Conservation (phyloP, 2,329 filamentous ascomycete species). For the Endoconidiophora laricicola region DNA sequence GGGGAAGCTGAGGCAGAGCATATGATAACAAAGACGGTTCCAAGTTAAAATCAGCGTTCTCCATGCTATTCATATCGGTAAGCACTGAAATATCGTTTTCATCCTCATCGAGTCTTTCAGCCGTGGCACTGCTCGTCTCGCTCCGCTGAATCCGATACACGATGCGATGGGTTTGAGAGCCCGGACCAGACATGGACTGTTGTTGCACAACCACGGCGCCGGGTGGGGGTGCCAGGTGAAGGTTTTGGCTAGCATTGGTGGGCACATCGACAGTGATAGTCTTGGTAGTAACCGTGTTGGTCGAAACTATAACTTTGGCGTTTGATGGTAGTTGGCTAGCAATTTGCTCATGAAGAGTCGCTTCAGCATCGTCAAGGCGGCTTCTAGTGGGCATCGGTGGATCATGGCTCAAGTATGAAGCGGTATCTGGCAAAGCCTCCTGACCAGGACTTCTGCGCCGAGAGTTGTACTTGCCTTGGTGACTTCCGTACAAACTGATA, state of each 20-base stretch:
- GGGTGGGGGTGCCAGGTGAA: slow-evolving; percentile 36
- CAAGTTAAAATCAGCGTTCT: slow-evolving; percentile 1
- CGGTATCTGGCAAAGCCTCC: neutral
- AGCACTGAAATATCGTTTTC: slow-evolving; percentile 12
- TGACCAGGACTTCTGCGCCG: neutral
- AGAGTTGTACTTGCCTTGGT: slow-evolving; percentile 12
- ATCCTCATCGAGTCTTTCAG: slow-evolving; percentile 20
- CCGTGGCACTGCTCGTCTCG: slow-evolving; percentile 27
- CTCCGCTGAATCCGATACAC: slow-evolving; percentile 43
- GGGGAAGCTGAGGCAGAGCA: neutral
- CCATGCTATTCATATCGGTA: slow-evolving; percentile 5
- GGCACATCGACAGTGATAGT: slow-evolving; percentile 48
- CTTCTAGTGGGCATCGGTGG: slow-evolving; percentile 7
- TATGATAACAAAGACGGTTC: slow-evolving; percentile 5
- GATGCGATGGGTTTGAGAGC: slow-evolving; percentile 24
- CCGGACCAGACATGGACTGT: slow-evolving; percentile 14
- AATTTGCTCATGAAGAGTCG: slow-evolving; percentile 35
- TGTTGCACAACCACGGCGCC: slow-evolving; percentile 43
- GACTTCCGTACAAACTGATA: slow-evolving; percentile 20
- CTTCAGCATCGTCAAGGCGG: slow-evolving; percentile 15
- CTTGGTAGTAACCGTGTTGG: slow-evolving; percentile 41
- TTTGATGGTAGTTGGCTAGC: slow-evolving; percentile 36
- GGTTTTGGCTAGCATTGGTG: slow-evolving; percentile 21
- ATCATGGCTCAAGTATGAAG: neutral
- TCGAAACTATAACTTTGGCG: slow-evolving; percentile 43